Evolutionary conservation across 768 basidiomycete species (phyloP), one percentile per base, ranked within the genome.

Genomic region (Rhodotorula diobovata): DNA sequence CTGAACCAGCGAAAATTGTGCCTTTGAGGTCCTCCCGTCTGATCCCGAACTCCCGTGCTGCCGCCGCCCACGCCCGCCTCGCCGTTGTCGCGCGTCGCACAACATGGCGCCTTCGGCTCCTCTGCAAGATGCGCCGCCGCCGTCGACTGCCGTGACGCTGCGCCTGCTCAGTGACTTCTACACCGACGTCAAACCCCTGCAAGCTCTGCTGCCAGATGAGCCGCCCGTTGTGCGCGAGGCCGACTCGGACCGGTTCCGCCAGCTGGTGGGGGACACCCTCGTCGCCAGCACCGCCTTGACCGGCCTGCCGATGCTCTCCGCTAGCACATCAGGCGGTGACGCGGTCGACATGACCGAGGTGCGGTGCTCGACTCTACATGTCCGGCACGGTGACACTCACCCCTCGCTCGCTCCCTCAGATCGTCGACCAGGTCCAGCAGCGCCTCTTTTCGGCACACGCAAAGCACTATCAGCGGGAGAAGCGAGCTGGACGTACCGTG

Each of bases 361-460:
- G 39, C 28, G 63, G 37, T 21, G 8, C 18, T 15, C 11, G 5
- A 18, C 54, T n/a, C n/a, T n/a, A n/a, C n/a, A n/a, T n/a, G n/a
- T n/a, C n/a, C 10, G 2, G 23, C n/a, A 14, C n/a, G 28, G 14
- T 21, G 15, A 5, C 3, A 5, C 14, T 25, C 57, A 14, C 21
- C 18, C 32, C 48, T 37, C 32, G 12, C 34, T 4, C 34, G 25
- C 32, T 1, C 5, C 21, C n/a, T 4, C 60, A 73, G 72, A 50
- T 73, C 32, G 21, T 70, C 43, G 55, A 70, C 23, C 68, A 69
- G 57, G 69, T 68, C 0, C 60, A 67, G 28, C 50, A 56, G 15
- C 62, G 53, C 12, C 43, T 74, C 69, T 74, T 70, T 23, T 41
- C 45, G 18, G 37, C 23, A 3, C 69, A 74, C 37, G 41, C 66